Base-by-base conservation (phyloP, 1,284 basidiomycete species). In the Xerocomus nothofagi region DNA sequence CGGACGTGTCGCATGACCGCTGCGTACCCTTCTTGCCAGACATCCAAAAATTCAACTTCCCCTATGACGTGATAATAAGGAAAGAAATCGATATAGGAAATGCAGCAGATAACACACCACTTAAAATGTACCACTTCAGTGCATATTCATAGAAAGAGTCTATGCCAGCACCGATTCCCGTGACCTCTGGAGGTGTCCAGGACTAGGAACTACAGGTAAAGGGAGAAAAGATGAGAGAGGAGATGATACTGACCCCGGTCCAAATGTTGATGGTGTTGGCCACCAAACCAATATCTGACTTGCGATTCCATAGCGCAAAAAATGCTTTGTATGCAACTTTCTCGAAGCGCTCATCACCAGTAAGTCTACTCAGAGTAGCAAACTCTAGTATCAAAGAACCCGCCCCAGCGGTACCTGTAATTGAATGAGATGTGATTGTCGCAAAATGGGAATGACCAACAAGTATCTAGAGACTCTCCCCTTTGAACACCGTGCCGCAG, bases 61-160 rank as follows among this genome's bases (percentile, higher is more conserved):
- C 91, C 91, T 92, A 55, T 6, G 30, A 46, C 12, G 11, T 30
- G 14, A 20, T 29, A 30, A 53, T 59, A 15, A 55, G 46, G 38
- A 45, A 47, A 34, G 32, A 24, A 37, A n/a, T 15, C 14, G 2
- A 36, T 33, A 18, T 17, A 36, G 15, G 24, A 18, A 43, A 31
- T 9, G 6, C 30, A 34, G 12, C 14, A 20, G 24, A 47, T 29
- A 27, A 75, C 80, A 39, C 59, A 91, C 91, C 90, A 55, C 91
- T 91, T 65, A 96, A 67, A 39, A 97, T 86, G 59, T 93, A 95
- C 85, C 87, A 91, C 65, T 90, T 91, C 39, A 91, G 66, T 15
- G 89, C 91, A 66, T 94, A 96, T 70, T 98, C 94, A 65, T 88
- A 94, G 67, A 94, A 96, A 9, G 91, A 93, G 67, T 97, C 93